These are phyloP conservation scores for Lachancea nothofagi DNA, from an alignment of 805 yeast species.

Conservation along the genomic window DNA sequence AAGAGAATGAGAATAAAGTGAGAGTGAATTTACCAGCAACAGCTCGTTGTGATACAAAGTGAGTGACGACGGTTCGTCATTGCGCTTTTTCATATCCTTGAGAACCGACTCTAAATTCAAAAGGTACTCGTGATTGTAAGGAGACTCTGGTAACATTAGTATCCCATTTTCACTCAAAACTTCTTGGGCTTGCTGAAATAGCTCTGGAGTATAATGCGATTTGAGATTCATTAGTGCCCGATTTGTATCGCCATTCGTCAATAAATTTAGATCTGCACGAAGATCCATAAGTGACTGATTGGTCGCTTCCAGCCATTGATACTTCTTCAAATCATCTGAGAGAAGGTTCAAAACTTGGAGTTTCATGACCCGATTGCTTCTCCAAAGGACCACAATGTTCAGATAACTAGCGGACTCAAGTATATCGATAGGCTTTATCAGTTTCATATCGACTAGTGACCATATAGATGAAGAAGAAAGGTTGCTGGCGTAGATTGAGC, in stretches of 20 bases:
- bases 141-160: slow-evolving; percentile 20
- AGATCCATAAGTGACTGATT: slow-evolving; percentile 30
- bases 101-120: slow-evolving; percentile 64
- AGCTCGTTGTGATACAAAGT: slow-evolving; percentile 34
- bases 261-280: slow-evolving; percentile 37
- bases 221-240: slow-evolving; percentile 42
- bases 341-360: slow-evolving; percentile 34
- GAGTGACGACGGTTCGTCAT: slow-evolving; percentile 55
- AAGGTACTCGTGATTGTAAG: slow-evolving; percentile 50
- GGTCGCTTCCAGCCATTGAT: slow-evolving; percentile 26
- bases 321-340: slow-evolving; percentile 21
- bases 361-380: slow-evolving; percentile 52
- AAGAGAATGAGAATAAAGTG: slow-evolving; percentile 31
- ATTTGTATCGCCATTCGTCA: slow-evolving; percentile 44
- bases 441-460: slow-evolving; percentile 29
- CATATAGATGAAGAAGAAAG: slow-evolving; percentile 29
- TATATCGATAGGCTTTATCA: slow-evolving; percentile 22
- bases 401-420: slow-evolving; percentile 21
- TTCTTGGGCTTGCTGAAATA: slow-evolving; percentile 43
- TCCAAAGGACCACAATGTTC: slow-evolving; percentile 49
- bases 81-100: slow-evolving; percentile 57
- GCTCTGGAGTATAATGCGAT: slow-evolving; percentile 47
- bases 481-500: slow-evolving; percentile 20
- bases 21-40: slow-evolving; percentile 26
- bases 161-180: slow-evolving; percentile 23